Base-by-base conservation (phyloP, 2,329 filamentous ascomycete genomes). In the Dothistroma septosporum region DNA sequence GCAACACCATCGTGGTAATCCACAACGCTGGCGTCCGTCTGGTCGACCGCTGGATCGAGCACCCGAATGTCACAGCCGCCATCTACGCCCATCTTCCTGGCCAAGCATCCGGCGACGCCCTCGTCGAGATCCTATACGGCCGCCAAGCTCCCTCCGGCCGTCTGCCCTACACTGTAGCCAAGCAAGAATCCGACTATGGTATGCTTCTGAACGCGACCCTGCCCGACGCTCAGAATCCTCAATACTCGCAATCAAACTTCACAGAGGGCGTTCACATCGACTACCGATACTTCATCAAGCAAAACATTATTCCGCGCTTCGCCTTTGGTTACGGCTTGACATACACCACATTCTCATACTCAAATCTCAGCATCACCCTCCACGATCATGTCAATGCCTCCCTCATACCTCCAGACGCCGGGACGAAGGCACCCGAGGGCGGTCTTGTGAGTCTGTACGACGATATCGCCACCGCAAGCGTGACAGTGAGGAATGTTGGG, bases 401-500 rank as follows among this genome's bases (percentile, higher is more conserved):
- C n/a, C 57, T 63, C 19, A 31, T 54, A 11, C 65, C 65, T 31
- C 64, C 65, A 19, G 65, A 66, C 28, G 55, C 63, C 1, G 28
- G 47, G 11, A 46, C 53, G 2, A 53, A 55, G 6, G 55, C 63
- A 9, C 57, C 62, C 12, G 59, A 62, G 47, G 65, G 65, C 12
- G 65, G 65, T n/a, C 59, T 67, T 16, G 61, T 58, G 8, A 63
- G 82, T 0, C 80, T 92, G 0, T 92, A 86, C 79, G 82, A 89
- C 41, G 73, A 79, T 0, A 79, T 86, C 0, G 87, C 83, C 63
- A 74, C 75, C n/a, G 76, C 89, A 10, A 77, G 79, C 1, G 81
- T 84, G 4, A 80, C 76, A 0, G 76, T 93, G 1, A 81, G 76
- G 4, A 94, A 94, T 68, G 82, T 80, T 0, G 90, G 90, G 1